A percentile compares a stretch with the other conserved stretches of the same genome.
Evolutionary conservation across 192 early-diverging fungal species (phyloP).

Genomic region (Coemansia sp.): DNA sequence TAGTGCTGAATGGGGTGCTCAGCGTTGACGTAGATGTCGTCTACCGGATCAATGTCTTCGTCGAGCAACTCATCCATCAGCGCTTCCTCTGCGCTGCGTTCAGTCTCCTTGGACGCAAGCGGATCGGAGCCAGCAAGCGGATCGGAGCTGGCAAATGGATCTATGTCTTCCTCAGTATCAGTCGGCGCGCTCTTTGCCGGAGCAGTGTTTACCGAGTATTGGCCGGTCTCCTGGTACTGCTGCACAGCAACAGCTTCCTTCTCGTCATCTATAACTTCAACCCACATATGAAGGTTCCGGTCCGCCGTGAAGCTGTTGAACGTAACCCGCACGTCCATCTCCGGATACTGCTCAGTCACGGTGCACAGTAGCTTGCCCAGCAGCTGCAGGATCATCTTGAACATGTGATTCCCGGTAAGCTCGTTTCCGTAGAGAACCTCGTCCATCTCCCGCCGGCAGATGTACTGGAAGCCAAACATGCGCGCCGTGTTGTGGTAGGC

Average conservation of each 20-base stretch:
- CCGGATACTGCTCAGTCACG: constrained; percentile 57
- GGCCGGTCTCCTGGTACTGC: constrained; percentile 30
- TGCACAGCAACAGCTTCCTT: constrained; percentile 25
- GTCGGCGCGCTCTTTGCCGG: neutral
- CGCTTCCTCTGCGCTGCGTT: neutral
- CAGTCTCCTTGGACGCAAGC: constrained; percentile 2
- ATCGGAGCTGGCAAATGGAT: constrained; percentile 3
- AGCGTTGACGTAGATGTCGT: constrained; percentile 42
- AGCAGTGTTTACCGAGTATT: constrained; percentile 1
- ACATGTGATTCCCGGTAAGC: constrained; percentile 67
- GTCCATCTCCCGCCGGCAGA: constrained; percentile 83
- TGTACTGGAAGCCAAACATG: constrained; percentile 95
- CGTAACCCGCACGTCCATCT: constrained; percentile 57
- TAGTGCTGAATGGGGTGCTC: constrained; percentile 42
- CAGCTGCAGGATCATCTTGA: constrained; percentile 61
- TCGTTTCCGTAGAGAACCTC: constrained; percentile 67
- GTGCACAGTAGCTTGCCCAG: constrained; percentile 65
- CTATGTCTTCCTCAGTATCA: too few relatives aligned
- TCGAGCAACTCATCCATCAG: constrained; percentile 10
- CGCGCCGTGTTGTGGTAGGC: constrained; percentile 87
- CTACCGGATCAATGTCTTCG: constrained; percentile 23
- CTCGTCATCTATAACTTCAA: constrained; percentile 54
- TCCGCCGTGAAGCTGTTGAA: constrained; percentile 41
- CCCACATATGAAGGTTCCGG: constrained; percentile 49
- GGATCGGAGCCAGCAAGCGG: constrained; percentile 26